Base-by-base conservation (phyloP, 176 grass and related monocot genomes). In the Aechmea fasciata region DNA sequence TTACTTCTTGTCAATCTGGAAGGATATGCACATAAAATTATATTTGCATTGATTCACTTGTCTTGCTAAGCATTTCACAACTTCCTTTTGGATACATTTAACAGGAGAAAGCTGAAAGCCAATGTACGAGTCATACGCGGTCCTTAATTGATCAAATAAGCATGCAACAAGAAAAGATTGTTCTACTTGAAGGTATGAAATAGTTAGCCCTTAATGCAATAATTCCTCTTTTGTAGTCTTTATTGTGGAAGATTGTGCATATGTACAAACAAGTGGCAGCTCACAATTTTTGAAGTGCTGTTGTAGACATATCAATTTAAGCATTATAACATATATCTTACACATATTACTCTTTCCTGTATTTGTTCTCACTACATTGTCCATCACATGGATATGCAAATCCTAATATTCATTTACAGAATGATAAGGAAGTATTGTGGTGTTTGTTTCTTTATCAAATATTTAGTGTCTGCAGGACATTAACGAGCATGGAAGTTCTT, bases 71-170 rank as follows among this genome's bases (percentile, higher is more conserved):
- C 29, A 59, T 59, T 54, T 55, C 50, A 33, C 3, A 62, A 14
- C 52, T 64, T 61, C 20, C 66, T 73, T 59, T 68, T 13, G 49
- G 63, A 29, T 78, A n/a, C 26, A 62, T 69, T 80, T 72, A 64
- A 64, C 81, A 97, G 89, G 84, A 92, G 75, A 89, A 79, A 81
- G 78, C 86, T 70, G 84, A 83, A 73, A 91, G 82, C 73, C 88
- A 83, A 77, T 91, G 92, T 63, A 83, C 87, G 47, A 74, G 70
- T 74, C 85, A 97, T 64, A 57, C 84, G 19, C 87, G 64, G 19
- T 82, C 83, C 64, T 87, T 97, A 68, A 97, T 97, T 66, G 84
- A 92, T 66, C 93, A 90, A 76, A 85, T 92, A 66, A 92, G 93
- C 74, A 70, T 59, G 13, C 93, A 97, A 79, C 89, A 97, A 70